Base-by-base conservation (phyloP, 192 early-diverging fungal species). In the Coemansia javaensis region DNA sequence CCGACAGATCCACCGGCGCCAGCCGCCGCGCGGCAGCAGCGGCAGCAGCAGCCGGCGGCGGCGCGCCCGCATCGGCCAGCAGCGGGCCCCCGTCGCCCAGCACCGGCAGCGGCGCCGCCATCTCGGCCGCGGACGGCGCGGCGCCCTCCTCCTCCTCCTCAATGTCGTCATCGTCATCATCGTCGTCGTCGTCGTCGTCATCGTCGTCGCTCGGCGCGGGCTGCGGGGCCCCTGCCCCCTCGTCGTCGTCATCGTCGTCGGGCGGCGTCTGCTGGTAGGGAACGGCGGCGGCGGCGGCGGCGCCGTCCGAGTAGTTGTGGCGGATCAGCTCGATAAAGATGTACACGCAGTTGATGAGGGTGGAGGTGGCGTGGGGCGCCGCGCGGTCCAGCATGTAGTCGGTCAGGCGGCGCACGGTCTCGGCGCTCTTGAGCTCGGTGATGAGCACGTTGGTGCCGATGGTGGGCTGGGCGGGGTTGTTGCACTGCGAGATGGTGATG, bases 281-380 rank as follows among this genome's bases (percentile, higher is more conserved):
- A n/a, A n/a, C n/a, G 17, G 42, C 25, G 18, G 2, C 39, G 4
- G 39, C 21, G 7, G 40, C 50, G 15, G 25, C 35, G 17, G 50
- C 52, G 38, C 17, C 30, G 27, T 72, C 69, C 14, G 59, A 67
- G 83, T 93, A 97, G 66, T 96, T 97, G 53, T 93, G 84, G 49
- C 95, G 83, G 66, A 99, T 94, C 14, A 99, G 77, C 77, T 99
- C 94, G 50, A 99, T 94, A 54, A 99, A 88, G 47, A 99, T 93
- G 41, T 85, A 90, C 24, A 96, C 90, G 55, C 91, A 93, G 63
- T 93, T 97, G 46, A 85, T 90, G 23, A 99, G 79, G 16, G 90
- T 86, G 14, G 89, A 94, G 1, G 90, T 86, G 17, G 88, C 82
- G 59, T 88, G 77, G 12, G 90, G 86, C 7, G 87, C 90, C 3